Percentiles rank a stretch among this genome's conserved stretches.
Conservation (phyloP, 1,139 yeast genomes). For the Diutina rugosa region DNA sequence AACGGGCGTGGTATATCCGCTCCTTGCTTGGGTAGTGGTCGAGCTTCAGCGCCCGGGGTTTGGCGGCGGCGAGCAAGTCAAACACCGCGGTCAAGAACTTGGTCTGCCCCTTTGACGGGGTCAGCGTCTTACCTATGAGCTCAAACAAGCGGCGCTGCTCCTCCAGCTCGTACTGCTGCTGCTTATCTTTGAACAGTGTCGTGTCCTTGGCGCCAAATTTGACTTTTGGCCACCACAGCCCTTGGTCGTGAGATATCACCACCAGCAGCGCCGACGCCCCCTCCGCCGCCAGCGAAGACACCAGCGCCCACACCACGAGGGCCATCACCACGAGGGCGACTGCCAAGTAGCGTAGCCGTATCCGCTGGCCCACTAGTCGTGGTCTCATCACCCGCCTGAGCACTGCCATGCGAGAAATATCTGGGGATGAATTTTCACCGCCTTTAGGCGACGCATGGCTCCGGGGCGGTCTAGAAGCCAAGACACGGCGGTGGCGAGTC, state of each 20-base stretch:
- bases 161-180: not conserved
- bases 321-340: not conserved
- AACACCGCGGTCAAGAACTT: constrained; percentile 23
- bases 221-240: not conserved
- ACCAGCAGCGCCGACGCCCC: not conserved
- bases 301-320: not conserved
- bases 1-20: constrained; percentile 23
- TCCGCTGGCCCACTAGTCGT: not conserved
- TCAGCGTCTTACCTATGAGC: not conserved
- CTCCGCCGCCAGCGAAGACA: not conserved
- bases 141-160: not conserved
- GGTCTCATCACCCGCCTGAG: not conserved
- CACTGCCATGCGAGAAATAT: not conserved
- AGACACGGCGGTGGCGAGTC: not conserved
- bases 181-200: not conserved
- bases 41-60: constrained; percentile 21
- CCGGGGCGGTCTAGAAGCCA: not conserved
- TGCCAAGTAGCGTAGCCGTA: not conserved
- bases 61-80: constrained; percentile 21
- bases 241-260: not conserved
- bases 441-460: not conserved
- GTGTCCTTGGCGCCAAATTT: not conserved
- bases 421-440: not conserved
- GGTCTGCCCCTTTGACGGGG: not conserved
- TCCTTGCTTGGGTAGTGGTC: constrained; percentile 19